phyloP scores from a whole-genome alignment of 1,284 basidiomycete species.

The Schizopora paradoxa region DNA sequence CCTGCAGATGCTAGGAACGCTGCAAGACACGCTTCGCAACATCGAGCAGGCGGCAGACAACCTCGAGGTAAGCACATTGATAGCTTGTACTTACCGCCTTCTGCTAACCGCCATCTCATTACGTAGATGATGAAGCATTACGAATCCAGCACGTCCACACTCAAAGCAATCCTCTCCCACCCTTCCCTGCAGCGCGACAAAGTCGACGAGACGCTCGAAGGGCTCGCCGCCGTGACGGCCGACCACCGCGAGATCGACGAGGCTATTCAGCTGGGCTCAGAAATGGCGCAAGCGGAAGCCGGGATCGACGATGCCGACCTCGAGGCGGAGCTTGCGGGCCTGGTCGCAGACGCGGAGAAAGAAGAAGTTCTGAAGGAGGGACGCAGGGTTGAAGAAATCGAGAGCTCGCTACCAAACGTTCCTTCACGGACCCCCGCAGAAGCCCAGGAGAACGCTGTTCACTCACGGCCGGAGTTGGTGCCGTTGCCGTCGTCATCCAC shows the following conservation, averaged over 20 bases:
- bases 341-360: slow-evolving; percentile 40
- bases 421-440: slow-evolving; percentile 4
- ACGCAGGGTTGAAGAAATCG: slow-evolving; percentile 19
- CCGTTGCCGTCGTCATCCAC: too few relatives aligned
- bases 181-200: slow-evolving; percentile 73
- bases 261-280: slow-evolving; percentile 62
- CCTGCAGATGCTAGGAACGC: slow-evolving; percentile 64
- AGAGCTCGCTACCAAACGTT: slow-evolving; percentile 7
- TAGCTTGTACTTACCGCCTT: neutral
- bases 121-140: slow-evolving; percentile 81
- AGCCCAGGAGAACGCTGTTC: neutral
- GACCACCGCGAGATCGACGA: slow-evolving; percentile 82
- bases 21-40: slow-evolving; percentile 71
- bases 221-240: slow-evolving; percentile 75
- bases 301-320: slow-evolving; percentile 54
- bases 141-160: slow-evolving; percentile 72
- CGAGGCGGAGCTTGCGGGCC: slow-evolving; percentile 50
- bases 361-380: slow-evolving; percentile 35
- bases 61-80: slow-evolving; percentile 57
- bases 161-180: slow-evolving; percentile 71
- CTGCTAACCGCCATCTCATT: slow-evolving; percentile 8
- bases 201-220: slow-evolving; percentile 84
- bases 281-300: slow-evolving; percentile 48
- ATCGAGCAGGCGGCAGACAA: slow-evolving; percentile 88
- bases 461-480: too few relatives aligned